Evolutionary conservation across 2,329 filamentous ascomycete genomes (phyloP).

Genomic region (Didymella glomerata): DNA sequence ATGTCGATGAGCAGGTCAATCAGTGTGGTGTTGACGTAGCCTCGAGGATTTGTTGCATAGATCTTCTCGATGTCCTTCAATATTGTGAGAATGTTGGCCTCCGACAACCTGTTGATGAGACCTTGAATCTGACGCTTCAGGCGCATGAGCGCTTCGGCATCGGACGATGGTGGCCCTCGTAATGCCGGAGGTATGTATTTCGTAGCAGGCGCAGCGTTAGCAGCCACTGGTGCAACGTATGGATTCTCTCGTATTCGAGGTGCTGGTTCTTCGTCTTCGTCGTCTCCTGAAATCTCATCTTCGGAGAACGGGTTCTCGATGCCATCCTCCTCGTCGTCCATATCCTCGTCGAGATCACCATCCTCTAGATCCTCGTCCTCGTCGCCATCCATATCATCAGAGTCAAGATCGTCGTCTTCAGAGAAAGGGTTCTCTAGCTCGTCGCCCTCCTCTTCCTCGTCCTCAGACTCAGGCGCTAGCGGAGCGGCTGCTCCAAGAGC

Average conservation of each 20-base stretch:
- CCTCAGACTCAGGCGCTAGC: slow-evolving; percentile 24
- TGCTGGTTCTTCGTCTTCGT: slow-evolving; percentile 30
- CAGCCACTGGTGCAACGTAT: slow-evolving; percentile 75
- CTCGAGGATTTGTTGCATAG: slow-evolving; percentile 84
- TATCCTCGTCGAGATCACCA: slow-evolving; percentile 46
- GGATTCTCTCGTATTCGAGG: slow-evolving; percentile 77
- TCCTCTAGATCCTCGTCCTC: slow-evolving; percentile 33
- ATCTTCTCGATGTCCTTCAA: slow-evolving; percentile 81
- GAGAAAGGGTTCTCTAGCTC: slow-evolving; percentile 24
- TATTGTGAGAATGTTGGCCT: slow-evolving; percentile 87
- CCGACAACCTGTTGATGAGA: slow-evolving; percentile 89
- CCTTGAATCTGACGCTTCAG: slow-evolving; percentile 85
- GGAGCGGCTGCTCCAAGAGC: slow-evolving; percentile 44
- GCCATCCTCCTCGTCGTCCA: slow-evolving; percentile 33
- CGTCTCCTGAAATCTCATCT: slow-evolving; percentile 38
- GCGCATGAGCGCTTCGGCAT: slow-evolving; percentile 72
- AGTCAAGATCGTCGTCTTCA: slow-evolving; percentile 45
- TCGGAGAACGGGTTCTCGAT: slow-evolving; percentile 45
- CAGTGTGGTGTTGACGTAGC: slow-evolving; percentile 83
- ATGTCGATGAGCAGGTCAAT: slow-evolving; percentile 81
- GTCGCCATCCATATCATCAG: slow-evolving; percentile 34
- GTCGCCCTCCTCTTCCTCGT: slow-evolving; percentile 41
- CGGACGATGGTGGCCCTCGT: slow-evolving; percentile 68
- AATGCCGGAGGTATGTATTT: slow-evolving; percentile 94
- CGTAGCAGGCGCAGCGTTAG: slow-evolving; percentile 52